A percentile compares a stretch with the other conserved stretches of the same genome.
These are phyloP conservation scores for Sarocladiaceae sp. DNA, from an alignment of 2,329 filamentous ascomycete genomes.

Conservation along the genomic window DNA sequence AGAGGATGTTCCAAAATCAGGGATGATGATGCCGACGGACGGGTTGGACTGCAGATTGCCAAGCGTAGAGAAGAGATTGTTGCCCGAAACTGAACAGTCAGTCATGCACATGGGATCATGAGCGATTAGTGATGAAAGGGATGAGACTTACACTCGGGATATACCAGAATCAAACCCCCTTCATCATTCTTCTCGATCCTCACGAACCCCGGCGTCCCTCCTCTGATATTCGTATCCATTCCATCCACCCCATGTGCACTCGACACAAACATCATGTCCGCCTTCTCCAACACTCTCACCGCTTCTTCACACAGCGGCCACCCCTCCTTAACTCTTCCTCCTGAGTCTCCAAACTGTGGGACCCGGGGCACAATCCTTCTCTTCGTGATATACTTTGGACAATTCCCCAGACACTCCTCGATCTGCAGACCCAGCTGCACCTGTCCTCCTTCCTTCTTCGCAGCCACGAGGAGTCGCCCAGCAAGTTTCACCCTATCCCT, in stretches of 20 bases:
- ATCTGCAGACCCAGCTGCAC: slow-evolving; percentile 60
- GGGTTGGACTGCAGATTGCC: slow-evolving; percentile 69
- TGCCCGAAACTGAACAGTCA: slow-evolving; percentile 55
- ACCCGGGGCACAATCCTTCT: slow-evolving; percentile 49
- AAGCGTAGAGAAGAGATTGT: slow-evolving; percentile 75
- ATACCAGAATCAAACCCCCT: slow-evolving; percentile 49
- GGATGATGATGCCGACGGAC: slow-evolving; percentile 62
- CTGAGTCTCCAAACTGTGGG: slow-evolving; percentile 37
- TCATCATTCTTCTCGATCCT: slow-evolving; percentile 21
- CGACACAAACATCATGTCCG: slow-evolving; percentile 75
- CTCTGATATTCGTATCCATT: slow-evolving; percentile 83
- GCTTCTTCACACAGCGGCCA: slow-evolving; percentile 46
- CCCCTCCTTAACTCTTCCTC: slow-evolving; percentile 32
- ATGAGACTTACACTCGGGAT: slow-evolving; percentile 59
- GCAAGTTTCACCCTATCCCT: slow-evolving; percentile 67
- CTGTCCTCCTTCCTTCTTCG: slow-evolving; percentile 24
- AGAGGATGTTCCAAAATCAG: slow-evolving; percentile 66
- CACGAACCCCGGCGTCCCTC: slow-evolving; percentile 40
- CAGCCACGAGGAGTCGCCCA: slow-evolving; percentile 62
- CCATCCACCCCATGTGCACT: slow-evolving; percentile 51
- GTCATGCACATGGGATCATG: slow-evolving; percentile 12
- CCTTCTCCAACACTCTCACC: slow-evolving; percentile 50
- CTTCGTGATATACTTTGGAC: slow-evolving; percentile 80
- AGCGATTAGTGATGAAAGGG: not conserved
- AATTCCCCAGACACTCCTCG: slow-evolving; percentile 71